Percentiles rank a stretch among this genome's conserved stretches.
Evolutionary conservation across 176 grass and related monocot genomes (phyloP).

Genomic region (Miscanthus lutarioriparius): DNA sequence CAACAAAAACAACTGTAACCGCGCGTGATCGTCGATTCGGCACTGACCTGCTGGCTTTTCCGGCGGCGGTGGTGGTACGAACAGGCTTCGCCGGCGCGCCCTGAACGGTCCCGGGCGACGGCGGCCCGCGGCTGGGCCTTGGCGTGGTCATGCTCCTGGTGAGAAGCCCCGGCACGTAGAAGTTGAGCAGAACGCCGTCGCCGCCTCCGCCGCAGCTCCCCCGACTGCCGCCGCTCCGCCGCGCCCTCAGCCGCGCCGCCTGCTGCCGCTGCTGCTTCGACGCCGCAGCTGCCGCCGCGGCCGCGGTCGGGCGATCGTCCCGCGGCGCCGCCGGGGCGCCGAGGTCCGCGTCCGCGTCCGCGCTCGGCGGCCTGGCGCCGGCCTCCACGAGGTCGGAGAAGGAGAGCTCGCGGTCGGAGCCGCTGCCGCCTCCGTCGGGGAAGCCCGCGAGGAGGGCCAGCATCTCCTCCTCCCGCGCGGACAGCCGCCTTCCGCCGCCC

Average conservation of each 20-base stretch:
- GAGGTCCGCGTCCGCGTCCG: no score
- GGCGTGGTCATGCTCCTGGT: conserved; percentile 57
- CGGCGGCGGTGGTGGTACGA: no score
- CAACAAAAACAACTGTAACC: not conserved
- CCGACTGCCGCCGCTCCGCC: conserved; percentile 38
- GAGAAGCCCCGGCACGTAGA: conserved; percentile 63
- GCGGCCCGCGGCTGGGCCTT: not conserved
- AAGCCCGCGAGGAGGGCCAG: conserved; percentile 48
- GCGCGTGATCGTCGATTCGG: not conserved
- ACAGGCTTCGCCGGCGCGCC: not conserved
- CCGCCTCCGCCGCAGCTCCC: conserved; percentile 35
- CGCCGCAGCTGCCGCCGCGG: not conserved
- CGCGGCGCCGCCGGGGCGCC: not conserved
- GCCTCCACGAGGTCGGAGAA: conserved; percentile 52
- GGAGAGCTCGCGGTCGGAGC: conserved; percentile 54
- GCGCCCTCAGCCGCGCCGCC: not conserved
- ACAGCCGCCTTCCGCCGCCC: conserved; percentile 13
- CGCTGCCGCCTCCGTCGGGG: conserved; percentile 1
- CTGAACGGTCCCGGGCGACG: not conserved
- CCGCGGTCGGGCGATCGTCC: not conserved
- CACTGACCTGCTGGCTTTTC: conserved; percentile 30
- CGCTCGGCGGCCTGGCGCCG: not conserved
- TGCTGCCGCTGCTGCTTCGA: conserved; percentile 6
- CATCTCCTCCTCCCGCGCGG: conserved; percentile 52
- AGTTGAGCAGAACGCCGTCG: conserved; percentile 73